Conservation (phyloP, 2,329 filamentous ascomycete species). For the Neurospora sp. region DNA sequence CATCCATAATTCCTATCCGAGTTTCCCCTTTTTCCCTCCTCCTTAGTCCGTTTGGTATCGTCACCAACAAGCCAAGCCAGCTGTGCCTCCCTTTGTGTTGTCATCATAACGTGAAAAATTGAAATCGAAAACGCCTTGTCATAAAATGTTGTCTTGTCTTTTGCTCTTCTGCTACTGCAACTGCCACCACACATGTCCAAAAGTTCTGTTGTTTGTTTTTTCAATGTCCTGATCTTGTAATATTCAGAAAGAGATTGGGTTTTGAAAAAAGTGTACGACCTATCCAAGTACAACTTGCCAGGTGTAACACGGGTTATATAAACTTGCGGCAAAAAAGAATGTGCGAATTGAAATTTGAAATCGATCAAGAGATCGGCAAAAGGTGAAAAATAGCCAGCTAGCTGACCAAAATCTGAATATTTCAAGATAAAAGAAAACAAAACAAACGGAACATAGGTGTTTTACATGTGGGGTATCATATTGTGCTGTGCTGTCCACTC, state of each 20-base stretch:
- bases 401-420: neutral
- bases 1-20: neutral
- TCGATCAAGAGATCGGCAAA: neutral
- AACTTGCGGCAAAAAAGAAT: neutral
- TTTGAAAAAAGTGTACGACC: neutral
- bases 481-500: neutral
- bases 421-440: neutral
- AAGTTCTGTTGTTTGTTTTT: neutral
- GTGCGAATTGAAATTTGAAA: neutral
- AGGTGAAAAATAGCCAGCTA: neutral
- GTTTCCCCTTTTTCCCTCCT: neutral
- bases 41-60: neutral
- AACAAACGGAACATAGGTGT: neutral
- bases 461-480: neutral
- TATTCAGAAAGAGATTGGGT: neutral
- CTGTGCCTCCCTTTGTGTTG: neutral
- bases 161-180: neutral
- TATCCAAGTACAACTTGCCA: neutral
- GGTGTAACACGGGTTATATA: neutral
- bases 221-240: neutral
- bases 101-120: neutral
- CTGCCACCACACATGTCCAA: neutral
- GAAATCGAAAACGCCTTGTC: neutral
- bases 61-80: neutral
- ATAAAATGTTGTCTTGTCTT: neutral